Evolutionary conservation across 371 early-diverging fungal species (phyloP).

Genomic region (Apophysomyces ossiformis): DNA sequence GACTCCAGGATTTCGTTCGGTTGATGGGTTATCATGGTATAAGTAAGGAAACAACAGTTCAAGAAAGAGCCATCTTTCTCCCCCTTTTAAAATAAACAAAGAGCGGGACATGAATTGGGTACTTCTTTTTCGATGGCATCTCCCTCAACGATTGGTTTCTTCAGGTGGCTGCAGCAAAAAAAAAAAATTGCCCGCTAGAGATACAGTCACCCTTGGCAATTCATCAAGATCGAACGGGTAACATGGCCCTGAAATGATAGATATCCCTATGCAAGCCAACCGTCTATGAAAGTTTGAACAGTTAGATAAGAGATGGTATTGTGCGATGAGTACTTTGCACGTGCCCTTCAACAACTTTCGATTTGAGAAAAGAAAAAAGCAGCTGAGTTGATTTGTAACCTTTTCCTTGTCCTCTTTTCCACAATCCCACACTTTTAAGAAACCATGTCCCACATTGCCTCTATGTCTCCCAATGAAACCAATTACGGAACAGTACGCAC

Average conservation of each 20-base stretch:
- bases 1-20: constrained; percentile 20
- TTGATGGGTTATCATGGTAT: not conserved
- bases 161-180: constrained; percentile 10
- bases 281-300: no score
- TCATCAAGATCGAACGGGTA: no score
- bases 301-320: no score
- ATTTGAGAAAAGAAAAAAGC: not conserved
- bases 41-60: not conserved
- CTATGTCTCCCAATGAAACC: not conserved
- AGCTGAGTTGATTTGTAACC: not conserved
- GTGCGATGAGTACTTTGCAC: no score
- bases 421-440: not conserved
- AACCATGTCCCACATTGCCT: not conserved
- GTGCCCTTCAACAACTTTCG: no score
- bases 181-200: not conserved
- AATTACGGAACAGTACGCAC: constrained; percentile 1
- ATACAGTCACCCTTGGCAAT: no score
- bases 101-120: constrained; percentile 1
- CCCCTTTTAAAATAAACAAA: constrained; percentile 1
- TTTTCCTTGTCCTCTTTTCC: not conserved
- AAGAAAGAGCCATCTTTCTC: not conserved
- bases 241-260: no score
- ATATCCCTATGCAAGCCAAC: no score
- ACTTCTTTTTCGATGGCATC: constrained; percentile 2
- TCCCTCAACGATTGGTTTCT: constrained; percentile 8